A percentile compares a stretch with the other conserved stretches of the same genome.
Evolutionary conservation across 306 rosid species (phyloP).

Genomic region (Pyrus pyrifolia): DNA sequence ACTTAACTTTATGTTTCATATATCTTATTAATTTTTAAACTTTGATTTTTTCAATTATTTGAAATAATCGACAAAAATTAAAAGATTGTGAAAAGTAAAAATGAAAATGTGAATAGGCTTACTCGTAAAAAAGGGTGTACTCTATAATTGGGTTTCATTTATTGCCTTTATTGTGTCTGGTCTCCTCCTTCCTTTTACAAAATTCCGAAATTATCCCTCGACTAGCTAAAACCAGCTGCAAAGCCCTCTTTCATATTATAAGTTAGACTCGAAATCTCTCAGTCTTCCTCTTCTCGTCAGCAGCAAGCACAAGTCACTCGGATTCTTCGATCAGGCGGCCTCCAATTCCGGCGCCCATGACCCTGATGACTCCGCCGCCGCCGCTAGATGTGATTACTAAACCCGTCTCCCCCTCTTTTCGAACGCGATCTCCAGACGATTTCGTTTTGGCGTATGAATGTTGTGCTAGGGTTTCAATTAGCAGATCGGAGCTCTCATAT

Average conservation of each 20-base stretch:
- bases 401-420: constrained; percentile 2
- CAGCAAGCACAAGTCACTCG: constrained; percentile 5
- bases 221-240: constrained; percentile 13
- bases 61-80: too few relatives aligned
- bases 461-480: constrained; percentile 39
- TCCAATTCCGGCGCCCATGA: constrained; percentile 32
- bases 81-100: accelerated
- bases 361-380: constrained; percentile 50
- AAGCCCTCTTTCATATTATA: neutral
- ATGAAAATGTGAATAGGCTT: too few relatives aligned
- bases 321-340: constrained; percentile 45
- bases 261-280: neutral
- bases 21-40: too few relatives aligned
- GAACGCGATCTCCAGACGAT: constrained; percentile 14
- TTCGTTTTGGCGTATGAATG: constrained; percentile 10
- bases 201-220: neutral
- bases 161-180: neutral
- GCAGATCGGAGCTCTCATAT: constrained; percentile 34
- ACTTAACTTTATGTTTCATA: too few relatives aligned
- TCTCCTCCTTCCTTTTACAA: neutral
- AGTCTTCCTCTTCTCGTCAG: neutral
- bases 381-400: constrained; percentile 42
- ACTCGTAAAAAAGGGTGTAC: too few relatives aligned
- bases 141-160: neutral
- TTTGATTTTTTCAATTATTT: too few relatives aligned